phyloP scores from a whole-genome alignment of 805 yeast species.

The Saccharomyces cerevisiae region DNA sequence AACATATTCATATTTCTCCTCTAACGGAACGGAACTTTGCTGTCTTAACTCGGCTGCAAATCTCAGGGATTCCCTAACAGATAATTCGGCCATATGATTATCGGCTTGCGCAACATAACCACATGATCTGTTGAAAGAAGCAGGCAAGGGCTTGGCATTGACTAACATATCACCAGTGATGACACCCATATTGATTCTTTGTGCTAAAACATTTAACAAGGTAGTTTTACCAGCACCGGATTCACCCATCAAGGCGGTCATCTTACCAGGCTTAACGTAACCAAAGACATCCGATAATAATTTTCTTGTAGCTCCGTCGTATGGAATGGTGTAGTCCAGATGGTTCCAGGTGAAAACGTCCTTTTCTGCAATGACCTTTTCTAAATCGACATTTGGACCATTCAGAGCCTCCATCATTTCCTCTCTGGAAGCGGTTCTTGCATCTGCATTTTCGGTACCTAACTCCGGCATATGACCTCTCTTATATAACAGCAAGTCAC shows the following conservation, averaged over 20 bases:
- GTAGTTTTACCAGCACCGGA: conserved; percentile 88
- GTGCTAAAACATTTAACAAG: conserved; percentile 61
- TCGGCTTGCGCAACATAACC: conserved; percentile 82
- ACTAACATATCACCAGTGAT: conserved; percentile 67
- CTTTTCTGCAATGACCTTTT: conserved; percentile 30
- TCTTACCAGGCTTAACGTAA: conserved; percentile 71
- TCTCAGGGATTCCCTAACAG: conserved; percentile 66
- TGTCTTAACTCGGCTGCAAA: conserved; percentile 70
- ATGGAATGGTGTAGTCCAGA: conserved; percentile 56
- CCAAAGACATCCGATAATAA: conserved; percentile 53
- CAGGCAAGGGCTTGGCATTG: conserved; percentile 51
- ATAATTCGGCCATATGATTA: conserved; percentile 57
- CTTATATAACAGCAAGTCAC: conserved; percentile 37
- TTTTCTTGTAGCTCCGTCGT: conserved; percentile 50
- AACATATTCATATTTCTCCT: conserved; percentile 59
- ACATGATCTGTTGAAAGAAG: conserved; percentile 65
- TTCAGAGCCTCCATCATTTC: conserved; percentile 34
- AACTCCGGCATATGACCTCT: conserved; percentile 36
- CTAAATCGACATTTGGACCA: conserved; percentile 27
- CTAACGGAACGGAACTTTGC: conserved; percentile 45
- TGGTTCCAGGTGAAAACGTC: conserved; percentile 68
- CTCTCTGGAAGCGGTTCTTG: conserved; percentile 32
- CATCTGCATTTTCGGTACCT: conserved; percentile 31
- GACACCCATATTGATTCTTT: conserved; percentile 61
- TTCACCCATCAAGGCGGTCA: conserved; percentile 79